Evolutionary conservation across 148 eudicot species (phyloP), one percentile per base, ranked within the genome.

Genomic region (Vaccinium darrowii): DNA sequence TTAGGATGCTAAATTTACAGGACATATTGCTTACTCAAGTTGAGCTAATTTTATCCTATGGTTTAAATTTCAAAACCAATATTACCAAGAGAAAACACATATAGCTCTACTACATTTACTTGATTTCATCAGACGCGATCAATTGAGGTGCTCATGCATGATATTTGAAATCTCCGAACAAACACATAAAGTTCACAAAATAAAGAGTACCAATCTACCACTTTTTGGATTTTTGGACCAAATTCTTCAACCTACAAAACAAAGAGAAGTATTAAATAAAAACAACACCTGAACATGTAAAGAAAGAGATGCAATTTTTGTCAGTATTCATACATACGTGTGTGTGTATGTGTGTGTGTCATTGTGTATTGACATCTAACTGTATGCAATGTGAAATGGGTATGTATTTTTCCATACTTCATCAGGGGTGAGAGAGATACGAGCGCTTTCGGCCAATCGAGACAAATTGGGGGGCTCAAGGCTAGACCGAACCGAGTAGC

Each of bases 221-320:
- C 98, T 87, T 94, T 92, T 67, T 86, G 95, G 87, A 95, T 95
- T 86, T 94, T 97, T 4, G 98, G 98, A 58, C 92, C 93, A 88
- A 95, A 97, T 86, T 97, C 96, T 81, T 93, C 93, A 76, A 90
- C 92, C 96, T 93, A 76, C 19, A 86, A 79, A 39, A 65, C 39
- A 62, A 65, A 86, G 16, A 69, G 27, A 23, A 63, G 25, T 54
- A 7, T 67, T 5, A 51, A 14, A 8, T 62, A 73, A 13, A 82
- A 73, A 43, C 47, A 43, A 4, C 47, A 43, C 47, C 47, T 43
- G 39, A 49, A 60, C 23, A 14, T 69, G n/a, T 72, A 11, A 27
- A 81, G 71, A 87, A 54, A 51, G 5, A 57, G 13, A n/a, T 7
- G 36, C 43, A 69, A 25, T 15, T 3, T 84, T 16, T 18, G 80